Evolutionary conservation across 1,284 basidiomycete species (phyloP).

Genomic region (Apiotrichum domesticum): DNA sequence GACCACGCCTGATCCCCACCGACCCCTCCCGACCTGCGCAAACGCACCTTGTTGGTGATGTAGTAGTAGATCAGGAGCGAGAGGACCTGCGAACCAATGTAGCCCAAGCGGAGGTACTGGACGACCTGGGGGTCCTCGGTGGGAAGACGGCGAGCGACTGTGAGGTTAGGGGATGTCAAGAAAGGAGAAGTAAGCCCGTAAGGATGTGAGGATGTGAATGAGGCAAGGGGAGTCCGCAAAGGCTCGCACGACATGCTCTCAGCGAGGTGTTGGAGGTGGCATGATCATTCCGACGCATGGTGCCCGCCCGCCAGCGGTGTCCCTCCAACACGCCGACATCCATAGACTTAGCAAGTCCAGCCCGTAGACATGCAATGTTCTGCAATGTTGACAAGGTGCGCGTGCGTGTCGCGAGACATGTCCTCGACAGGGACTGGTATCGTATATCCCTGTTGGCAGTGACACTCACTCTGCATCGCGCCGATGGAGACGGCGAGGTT

Average conservation of each 20-base stretch:
- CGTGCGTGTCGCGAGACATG: background rate
- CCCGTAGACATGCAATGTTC: background rate
- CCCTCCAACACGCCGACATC: too few relatives aligned
- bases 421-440: background rate
- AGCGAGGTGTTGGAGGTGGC: too few relatives aligned
- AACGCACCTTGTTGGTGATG: constrained; percentile 14
- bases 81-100: constrained; percentile 13
- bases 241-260: too few relatives aligned
- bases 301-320: too few relatives aligned
- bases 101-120: constrained; percentile 16
- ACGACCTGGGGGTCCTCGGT: constrained; percentile 18
- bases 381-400: background rate
- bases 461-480: constrained; percentile 73
- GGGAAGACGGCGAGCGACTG: constrained; percentile 19
- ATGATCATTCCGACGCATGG: too few relatives aligned
- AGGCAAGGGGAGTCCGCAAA: too few relatives aligned
- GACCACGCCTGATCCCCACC: background rate
- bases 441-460: background rate
- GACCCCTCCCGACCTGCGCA: background rate
- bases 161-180: background rate
- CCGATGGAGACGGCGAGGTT: constrained; percentile 81
- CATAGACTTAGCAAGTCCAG: too few relatives aligned
- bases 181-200: too few relatives aligned
- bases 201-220: too few relatives aligned
- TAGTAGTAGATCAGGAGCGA: constrained; percentile 19